These are phyloP conservation scores for Copromyces sp. DNA, from an alignment of 495 filamentous ascomycete genomes.

Conservation along the genomic window DNA sequence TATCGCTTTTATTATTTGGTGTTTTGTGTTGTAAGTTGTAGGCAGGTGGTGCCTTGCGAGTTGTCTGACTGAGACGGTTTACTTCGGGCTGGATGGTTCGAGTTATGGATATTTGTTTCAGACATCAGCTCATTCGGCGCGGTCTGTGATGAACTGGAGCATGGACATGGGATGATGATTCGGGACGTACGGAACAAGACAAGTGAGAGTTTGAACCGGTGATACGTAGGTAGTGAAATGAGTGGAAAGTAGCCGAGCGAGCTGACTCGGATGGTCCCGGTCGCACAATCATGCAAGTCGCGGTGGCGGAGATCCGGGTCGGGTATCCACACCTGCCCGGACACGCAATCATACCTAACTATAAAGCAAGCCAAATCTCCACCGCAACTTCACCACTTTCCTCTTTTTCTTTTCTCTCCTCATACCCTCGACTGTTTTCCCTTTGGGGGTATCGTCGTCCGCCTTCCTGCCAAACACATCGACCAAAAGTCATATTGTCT, in stretches of 20 bases:
- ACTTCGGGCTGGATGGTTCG: not conserved
- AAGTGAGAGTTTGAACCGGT: not conserved
- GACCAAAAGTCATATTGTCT: not conserved
- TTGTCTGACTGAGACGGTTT: not conserved
- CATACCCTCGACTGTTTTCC: not conserved
- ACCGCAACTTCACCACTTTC: not conserved
- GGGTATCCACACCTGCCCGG: not conserved
- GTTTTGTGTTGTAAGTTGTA: not conserved
- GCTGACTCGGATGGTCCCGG: not conserved
- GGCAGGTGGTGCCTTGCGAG: not conserved
- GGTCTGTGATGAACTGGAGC: not conserved
- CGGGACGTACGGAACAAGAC: not conserved
- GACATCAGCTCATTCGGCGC: not conserved
- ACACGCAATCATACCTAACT: not conserved
- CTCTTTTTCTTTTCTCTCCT: not conserved
- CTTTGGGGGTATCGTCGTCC: not conserved
- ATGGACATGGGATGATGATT: not conserved
- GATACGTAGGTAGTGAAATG: not conserved
- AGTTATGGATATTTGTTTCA: not conserved
- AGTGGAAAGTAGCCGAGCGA: not conserved
- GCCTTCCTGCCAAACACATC: not conserved
- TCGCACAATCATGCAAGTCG: not conserved
- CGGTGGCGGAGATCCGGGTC: not conserved
- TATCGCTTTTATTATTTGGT: constrained; percentile 1
- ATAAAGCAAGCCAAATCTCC: not conserved